Evolutionary conservation across 768 basidiomycete genomes (phyloP), one percentile per base, ranked within the genome.

Genomic region (Mycena metata): DNA sequence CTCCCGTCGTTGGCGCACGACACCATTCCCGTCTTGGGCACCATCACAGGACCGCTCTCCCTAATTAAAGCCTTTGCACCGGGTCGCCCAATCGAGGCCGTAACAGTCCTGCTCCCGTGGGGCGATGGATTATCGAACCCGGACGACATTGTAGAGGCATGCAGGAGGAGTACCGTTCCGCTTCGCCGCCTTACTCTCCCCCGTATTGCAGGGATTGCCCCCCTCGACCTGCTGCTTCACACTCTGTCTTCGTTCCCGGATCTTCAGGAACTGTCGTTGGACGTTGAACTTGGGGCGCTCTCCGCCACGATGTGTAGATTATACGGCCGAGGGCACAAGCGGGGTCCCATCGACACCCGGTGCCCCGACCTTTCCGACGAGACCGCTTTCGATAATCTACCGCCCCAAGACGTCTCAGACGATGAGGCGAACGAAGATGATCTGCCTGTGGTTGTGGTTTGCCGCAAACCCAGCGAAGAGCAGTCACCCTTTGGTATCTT

Each of bases 241-340:
- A 52, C 35, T 17, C 33, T 30, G 9, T 17, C 51, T 17, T 30
- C 35, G 51, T 52, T 52, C 51, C 51, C 51, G 30, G 51, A 52
- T 19, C 51, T 52, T 3, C 30, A 13, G 30, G 33, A 52, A 30
- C 51, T 33, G 30, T 33, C 30, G 51, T 30, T 52, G 26, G n/a
- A n/a, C n/a, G n/a, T n/a, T n/a, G n/a, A n/a, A n/a, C n/a, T n/a
- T n/a, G n/a, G n/a, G n/a, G n/a, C n/a, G n/a, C n/a, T n/a, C n/a
- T n/a, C n/a, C n/a, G n/a, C n/a, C n/a, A n/a, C n/a, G n/a, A n/a
- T n/a, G n/a, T n/a, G n/a, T n/a, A n/a, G n/a, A n/a, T n/a, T n/a
- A n/a, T n/a, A n/a, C n/a, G n/a, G n/a, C n/a, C n/a, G n/a, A n/a
- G n/a, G n/a, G n/a, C n/a, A n/a, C n/a, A n/a, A n/a, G n/a, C n/a